A percentile compares a stretch with the other conserved stretches of the same genome.
Evolutionary conservation across 495 filamentous ascomycete genomes (phyloP).

Genomic region (Xylaria palmicola): DNA sequence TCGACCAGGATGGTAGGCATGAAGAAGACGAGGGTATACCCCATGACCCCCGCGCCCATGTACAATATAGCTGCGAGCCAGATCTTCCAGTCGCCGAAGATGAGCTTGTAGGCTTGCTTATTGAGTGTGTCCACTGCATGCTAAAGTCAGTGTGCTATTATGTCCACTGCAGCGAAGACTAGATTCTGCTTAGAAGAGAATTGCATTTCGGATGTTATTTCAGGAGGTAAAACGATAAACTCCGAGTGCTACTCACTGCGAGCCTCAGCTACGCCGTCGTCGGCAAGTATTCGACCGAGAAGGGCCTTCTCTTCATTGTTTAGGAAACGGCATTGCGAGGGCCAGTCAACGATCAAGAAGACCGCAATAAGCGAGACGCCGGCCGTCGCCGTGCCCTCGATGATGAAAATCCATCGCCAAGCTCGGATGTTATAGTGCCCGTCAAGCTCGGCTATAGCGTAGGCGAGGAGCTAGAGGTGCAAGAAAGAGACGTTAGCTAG

Average conservation of each 20-base stretch:
- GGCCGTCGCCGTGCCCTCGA: slow-evolving; percentile 56
- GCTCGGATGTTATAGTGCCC: slow-evolving; percentile 47
- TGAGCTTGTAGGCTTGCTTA: slow-evolving; percentile 43
- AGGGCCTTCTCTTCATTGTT: slow-evolving; percentile 44
- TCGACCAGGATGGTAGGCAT: slow-evolving; percentile 57
- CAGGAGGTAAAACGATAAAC: not conserved
- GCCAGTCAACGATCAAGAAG: slow-evolving; percentile 59
- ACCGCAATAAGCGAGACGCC: slow-evolving; percentile 44
- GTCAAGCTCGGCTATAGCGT: slow-evolving; percentile 55
- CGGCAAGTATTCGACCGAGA: slow-evolving; percentile 42
- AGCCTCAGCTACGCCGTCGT: slow-evolving; percentile 40
- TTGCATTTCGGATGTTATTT: not conserved
- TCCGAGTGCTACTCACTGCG: slow-evolving; percentile 23
- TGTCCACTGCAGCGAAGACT: too few relatives aligned
- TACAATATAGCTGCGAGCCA: slow-evolving; percentile 52
- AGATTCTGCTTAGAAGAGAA: too few relatives aligned
- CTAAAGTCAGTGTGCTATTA: too few relatives aligned
- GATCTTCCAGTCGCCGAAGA: slow-evolving; percentile 57
- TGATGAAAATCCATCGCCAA: slow-evolving; percentile 54
- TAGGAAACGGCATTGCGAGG: slow-evolving; percentile 51
- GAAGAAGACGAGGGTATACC: slow-evolving; percentile 53
- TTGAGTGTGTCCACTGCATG: slow-evolving; percentile 48
- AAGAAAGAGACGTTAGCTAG: not conserved
- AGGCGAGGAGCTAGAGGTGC: slow-evolving; percentile 51
- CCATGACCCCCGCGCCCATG: slow-evolving; percentile 51